Evolutionary conservation across 495 filamentous ascomycete genomes (phyloP).

Genomic region (Penicillium verhagenii): DNA sequence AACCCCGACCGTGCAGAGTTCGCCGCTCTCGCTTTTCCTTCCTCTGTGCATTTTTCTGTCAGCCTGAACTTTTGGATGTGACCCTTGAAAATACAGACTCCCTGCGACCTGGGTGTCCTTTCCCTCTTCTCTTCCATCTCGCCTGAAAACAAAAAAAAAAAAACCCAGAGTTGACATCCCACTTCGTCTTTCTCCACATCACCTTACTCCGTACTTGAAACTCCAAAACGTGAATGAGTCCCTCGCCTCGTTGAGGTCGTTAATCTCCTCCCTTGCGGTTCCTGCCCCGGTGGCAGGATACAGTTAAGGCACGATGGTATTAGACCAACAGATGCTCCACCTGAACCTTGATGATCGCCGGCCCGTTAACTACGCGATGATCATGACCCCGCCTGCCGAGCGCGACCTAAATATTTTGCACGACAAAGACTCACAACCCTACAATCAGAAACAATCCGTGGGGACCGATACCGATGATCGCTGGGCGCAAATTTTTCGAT

Average conservation of each 20-base stretch:
- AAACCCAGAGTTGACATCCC: no score
- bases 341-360: conserved; percentile 20
- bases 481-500: conserved; percentile 43
- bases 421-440: neutral
- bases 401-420: conserved; percentile 12
- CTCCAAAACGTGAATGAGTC: neutral
- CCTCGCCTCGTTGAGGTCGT: neutral
- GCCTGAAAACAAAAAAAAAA: no score
- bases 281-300: neutral
- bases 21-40: no score
- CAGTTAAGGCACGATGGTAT: conserved; percentile 13
- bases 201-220: no score
- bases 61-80: no score
- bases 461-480: conserved; percentile 5
- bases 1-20: no score
- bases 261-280: no score
- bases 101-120: no score
- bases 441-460: neutral
- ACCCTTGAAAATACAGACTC: no score
- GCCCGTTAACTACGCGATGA: conserved; percentile 11
- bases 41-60: no score
- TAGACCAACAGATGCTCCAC: conserved; percentile 29
- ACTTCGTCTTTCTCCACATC: no score
- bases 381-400: conserved; percentile 29
- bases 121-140: no score